Evolutionary conservation across 2,329 filamentous ascomycete genomes (phyloP), one percentile per base, ranked within the genome.

Genomic region (Zelopaecilomyces penicillatus): DNA sequence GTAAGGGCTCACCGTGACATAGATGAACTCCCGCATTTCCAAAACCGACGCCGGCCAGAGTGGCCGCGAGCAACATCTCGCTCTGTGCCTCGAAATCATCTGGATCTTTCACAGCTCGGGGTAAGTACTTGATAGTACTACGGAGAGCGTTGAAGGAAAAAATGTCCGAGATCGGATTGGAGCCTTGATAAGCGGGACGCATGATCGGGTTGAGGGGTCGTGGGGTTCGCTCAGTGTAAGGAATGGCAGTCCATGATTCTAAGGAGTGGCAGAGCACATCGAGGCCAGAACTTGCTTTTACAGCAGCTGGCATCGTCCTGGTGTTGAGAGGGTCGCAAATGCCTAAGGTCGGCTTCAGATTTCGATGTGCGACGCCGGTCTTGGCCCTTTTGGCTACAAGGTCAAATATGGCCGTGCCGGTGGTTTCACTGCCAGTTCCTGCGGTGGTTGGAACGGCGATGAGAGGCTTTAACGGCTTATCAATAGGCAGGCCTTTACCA

Each of bases 221-320:
- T 0, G 93, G 93, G 0, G 74, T 80, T 41, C 93, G 82, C 71
- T 95, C 85, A 55, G 86, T 76, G 70, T 88, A 98, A 0, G 94
- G 94, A 51, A 98, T 97, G 3, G 93, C 93, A 1, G 93, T 98
- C 88, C 91, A 98, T 4, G 87, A 94, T 65, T 98, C 94, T 34
- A 98, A 80, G 9, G 85, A 83, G 68, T 98, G 94, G 65, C 91
- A 98, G 33, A 98, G 76, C 3, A 98, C 93, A 59, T 98, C 93
- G 1, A 98, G 76, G 2, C 93, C 94, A 0, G 90, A 95, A 27
- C 83, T 82, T 4, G 93, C 88, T 66, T 94, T 90, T 26, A 98
- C 93, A 33, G 91, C 88, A 1, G 88, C 80, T 0, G 93, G 93
- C 93, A 98, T 97, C 36, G 91, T 96, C 45, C 83, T 78, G 2